Conservation (phyloP, 371 early-diverging fungal genomes). For the Syncephalastrum racemosum region DNA sequence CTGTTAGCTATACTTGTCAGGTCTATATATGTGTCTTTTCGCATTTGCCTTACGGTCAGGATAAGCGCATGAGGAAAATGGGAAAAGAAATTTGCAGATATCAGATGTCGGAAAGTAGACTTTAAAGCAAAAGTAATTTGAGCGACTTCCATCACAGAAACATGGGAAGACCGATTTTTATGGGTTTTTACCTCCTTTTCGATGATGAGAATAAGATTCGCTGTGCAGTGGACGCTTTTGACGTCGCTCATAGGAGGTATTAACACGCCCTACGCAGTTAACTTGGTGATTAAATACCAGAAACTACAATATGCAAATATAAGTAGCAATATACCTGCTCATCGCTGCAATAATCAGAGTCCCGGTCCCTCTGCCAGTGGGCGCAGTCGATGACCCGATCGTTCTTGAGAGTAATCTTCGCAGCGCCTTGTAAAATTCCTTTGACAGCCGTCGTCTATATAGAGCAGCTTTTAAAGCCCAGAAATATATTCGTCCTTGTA, state of each 20-base stretch:
- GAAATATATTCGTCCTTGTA: neutral
- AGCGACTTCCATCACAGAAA: too few relatives aligned
- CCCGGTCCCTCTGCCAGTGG: neutral
- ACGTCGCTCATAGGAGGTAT: conserved; percentile 42
- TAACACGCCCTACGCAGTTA: conserved; percentile 24
- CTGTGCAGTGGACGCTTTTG: conserved; percentile 28
- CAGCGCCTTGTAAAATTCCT: conserved; percentile 42
- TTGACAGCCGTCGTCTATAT: conserved; percentile 43
- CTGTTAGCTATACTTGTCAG: conserved; percentile 8
- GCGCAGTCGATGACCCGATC: conserved; percentile 33
- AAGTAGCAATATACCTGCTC: conserved; percentile 22
- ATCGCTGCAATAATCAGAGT: conserved; percentile 14
- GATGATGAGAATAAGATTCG: conserved; percentile 37
- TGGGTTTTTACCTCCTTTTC: conserved; percentile 41
- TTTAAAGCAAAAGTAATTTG: too few relatives aligned
- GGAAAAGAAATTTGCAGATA: too few relatives aligned
- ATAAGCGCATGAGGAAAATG: too few relatives aligned
- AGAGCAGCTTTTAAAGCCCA: neutral
- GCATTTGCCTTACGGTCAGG: too few relatives aligned
- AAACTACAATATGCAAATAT: neutral
- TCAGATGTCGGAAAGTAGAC: too few relatives aligned
- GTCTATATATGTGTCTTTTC: neutral
- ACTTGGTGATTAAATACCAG: neutral
- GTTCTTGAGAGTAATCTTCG: conserved; percentile 33
- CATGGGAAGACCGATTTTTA: neutral